These are phyloP conservation scores for Fonsecaea nubica DNA, from an alignment of 2,329 filamentous ascomycete species.

Conservation along the genomic window DNA sequence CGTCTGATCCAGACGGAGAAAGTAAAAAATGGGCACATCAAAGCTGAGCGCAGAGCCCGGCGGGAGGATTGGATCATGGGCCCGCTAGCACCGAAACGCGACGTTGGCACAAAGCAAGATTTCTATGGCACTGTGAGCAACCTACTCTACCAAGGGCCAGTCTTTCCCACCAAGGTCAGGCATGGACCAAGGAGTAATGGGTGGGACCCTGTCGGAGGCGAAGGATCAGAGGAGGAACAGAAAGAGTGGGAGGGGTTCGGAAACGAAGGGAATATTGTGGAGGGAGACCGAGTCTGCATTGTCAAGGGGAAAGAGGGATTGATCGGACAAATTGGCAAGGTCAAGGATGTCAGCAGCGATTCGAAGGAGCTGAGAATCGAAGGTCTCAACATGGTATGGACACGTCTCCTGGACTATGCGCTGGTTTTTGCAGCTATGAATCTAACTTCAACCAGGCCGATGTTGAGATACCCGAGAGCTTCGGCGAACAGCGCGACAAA, in stretches of 20 bases:
- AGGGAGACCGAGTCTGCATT: constrained; percentile 81
- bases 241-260: constrained; percentile 37
- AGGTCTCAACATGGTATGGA: constrained; percentile 68
- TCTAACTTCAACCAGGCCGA: constrained; percentile 46
- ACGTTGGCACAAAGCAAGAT: constrained; percentile 66
- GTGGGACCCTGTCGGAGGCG: constrained; percentile 35
- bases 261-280: constrained; percentile 59
- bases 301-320: constrained; percentile 71
- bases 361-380: constrained; percentile 67
- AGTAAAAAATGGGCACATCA: constrained; percentile 46
- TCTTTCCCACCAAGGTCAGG: constrained; percentile 45
- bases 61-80: constrained; percentile 81
- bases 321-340: constrained; percentile 81
- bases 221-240: constrained; percentile 49
- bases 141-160: constrained; percentile 46
- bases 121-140: constrained; percentile 64
- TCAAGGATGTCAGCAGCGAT: constrained; percentile 63
- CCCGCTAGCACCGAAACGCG: constrained; percentile 75
- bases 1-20: constrained; percentile 41
- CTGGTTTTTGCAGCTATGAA: background rate
- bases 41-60: constrained; percentile 62
- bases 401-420: constrained; percentile 8
- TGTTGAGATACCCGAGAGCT: constrained; percentile 49
- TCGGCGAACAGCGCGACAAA: constrained; percentile 38
- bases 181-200: constrained; percentile 40